Evolutionary conservation across 202 grass and related monocot species (phyloP).

Genomic region (Sporobolus alterniflorus): DNA sequence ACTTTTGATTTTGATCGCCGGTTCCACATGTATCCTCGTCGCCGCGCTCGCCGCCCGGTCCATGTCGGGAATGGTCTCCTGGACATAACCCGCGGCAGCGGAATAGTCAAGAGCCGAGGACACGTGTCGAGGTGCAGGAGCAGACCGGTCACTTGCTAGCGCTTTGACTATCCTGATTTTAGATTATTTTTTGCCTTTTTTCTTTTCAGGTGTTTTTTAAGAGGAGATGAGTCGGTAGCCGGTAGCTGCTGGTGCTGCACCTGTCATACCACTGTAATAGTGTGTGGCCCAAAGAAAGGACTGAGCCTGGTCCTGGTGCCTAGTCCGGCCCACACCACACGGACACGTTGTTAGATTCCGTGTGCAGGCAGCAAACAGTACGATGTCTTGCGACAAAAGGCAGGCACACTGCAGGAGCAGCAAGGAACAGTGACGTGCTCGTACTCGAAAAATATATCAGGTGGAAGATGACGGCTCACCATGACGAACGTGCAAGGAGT

Average conservation of each 20-base stretch:
- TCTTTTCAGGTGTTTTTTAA: neutral
- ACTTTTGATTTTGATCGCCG: neutral
- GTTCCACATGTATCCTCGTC: neutral
- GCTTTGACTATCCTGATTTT: neutral
- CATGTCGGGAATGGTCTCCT: no score
- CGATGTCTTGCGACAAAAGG: neutral
- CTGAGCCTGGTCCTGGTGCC: neutral
- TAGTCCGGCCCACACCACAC: neutral
- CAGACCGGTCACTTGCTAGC: no score
- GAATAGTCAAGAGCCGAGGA: neutral
- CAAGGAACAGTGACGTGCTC: neutral
- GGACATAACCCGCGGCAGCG: neutral
- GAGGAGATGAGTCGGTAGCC: neutral
- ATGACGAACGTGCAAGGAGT: neutral
- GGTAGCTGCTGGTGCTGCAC: neutral
- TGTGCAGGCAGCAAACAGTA: neutral
- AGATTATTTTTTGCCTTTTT: neutral
- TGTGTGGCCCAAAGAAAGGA: neutral
- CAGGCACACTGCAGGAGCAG: neutral
- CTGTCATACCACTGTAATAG: neutral
- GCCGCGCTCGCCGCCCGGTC: no score
- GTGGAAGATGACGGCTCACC: neutral
- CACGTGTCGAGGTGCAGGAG: neutral
- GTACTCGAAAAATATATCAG: neutral
- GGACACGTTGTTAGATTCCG: neutral